A percentile compares a stretch with the other conserved stretches of the same genome.
phyloP scores from a whole-genome alignment of 2,329 filamentous ascomycete species.

The Monilinia polystroma region DNA sequence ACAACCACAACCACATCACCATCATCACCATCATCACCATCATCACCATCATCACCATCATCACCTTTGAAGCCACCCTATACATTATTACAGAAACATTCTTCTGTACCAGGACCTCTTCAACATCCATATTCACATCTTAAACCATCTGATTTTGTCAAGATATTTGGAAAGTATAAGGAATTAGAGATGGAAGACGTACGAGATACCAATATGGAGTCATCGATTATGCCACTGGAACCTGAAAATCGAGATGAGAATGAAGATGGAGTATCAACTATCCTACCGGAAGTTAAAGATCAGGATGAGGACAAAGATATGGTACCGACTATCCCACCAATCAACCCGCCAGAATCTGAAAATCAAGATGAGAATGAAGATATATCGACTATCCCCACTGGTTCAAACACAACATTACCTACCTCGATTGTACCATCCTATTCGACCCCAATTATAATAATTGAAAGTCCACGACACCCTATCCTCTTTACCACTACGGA shows the following conservation, averaged over 20 bases:
- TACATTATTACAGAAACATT: neutral
- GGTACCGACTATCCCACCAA: no score
- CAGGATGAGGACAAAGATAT: neutral
- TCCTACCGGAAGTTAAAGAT: no score
- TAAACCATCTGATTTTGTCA: neutral
- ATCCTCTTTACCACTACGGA: neutral
- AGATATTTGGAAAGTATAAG: neutral
- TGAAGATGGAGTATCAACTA: neutral
- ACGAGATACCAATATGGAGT: neutral
- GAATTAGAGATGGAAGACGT: neutral
- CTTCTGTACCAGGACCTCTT: neutral
- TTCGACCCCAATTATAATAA: neutral
- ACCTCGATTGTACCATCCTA: neutral
- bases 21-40: neutral
- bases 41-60: neutral
- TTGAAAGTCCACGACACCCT: neutral
- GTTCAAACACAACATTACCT: no score
- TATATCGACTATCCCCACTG: no score
- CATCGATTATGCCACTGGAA: neutral
- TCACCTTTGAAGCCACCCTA: neutral
- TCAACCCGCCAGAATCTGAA: neutral
- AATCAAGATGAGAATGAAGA: neutral
- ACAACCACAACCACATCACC: no score
- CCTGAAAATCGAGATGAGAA: neutral
- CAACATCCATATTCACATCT: neutral